Evolutionary conservation across 805 yeast genomes (phyloP).

Genomic region (Candida insectalens): DNA sequence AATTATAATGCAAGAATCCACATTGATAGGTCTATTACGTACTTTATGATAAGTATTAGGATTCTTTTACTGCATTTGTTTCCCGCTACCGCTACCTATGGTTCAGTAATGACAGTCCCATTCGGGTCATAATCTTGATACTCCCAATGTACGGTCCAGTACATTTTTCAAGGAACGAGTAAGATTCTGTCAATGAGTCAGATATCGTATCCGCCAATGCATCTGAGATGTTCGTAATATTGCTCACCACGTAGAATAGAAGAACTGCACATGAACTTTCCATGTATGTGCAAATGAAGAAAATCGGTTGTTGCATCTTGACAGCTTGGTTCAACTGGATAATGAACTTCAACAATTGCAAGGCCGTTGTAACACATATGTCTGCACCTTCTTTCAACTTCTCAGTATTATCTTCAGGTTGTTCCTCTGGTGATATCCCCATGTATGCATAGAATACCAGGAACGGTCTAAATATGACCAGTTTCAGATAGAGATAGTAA

Average conservation of each 20-base stretch:
- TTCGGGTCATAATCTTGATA: slow-evolving; percentile 11
- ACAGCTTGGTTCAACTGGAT: slow-evolving; percentile 12
- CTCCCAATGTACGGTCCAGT: slow-evolving; percentile 14
- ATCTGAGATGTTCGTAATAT: slow-evolving; percentile 8
- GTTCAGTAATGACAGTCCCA: background rate
- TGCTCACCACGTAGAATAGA: slow-evolving; percentile 12
- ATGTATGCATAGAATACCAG: slow-evolving; percentile 16
- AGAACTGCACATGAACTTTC: slow-evolving; percentile 15
- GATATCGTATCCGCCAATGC: slow-evolving; percentile 10
- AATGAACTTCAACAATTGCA: slow-evolving; percentile 12
- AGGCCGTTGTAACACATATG: slow-evolving; percentile 11
- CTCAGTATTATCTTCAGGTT: slow-evolving; percentile 5
- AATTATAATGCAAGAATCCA: no score
- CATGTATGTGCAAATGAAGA: slow-evolving; percentile 15
- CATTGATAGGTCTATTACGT: no score
- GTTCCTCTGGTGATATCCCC: slow-evolving; percentile 6
- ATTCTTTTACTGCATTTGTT: no score
- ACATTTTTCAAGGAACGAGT: slow-evolving; percentile 12
- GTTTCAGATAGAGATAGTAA: slow-evolving; percentile 16
- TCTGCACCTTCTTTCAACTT: slow-evolving; percentile 9
- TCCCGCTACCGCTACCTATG: no score
- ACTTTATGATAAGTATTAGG: no score
- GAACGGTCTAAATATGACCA: slow-evolving; percentile 17
- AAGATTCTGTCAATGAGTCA: slow-evolving; percentile 14
- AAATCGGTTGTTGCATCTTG: slow-evolving; percentile 13